Evolutionary conservation across 495 filamentous ascomycete genomes (phyloP), one percentile per base, ranked within the genome.

Genomic region (Corynascus novoguineensis): DNA sequence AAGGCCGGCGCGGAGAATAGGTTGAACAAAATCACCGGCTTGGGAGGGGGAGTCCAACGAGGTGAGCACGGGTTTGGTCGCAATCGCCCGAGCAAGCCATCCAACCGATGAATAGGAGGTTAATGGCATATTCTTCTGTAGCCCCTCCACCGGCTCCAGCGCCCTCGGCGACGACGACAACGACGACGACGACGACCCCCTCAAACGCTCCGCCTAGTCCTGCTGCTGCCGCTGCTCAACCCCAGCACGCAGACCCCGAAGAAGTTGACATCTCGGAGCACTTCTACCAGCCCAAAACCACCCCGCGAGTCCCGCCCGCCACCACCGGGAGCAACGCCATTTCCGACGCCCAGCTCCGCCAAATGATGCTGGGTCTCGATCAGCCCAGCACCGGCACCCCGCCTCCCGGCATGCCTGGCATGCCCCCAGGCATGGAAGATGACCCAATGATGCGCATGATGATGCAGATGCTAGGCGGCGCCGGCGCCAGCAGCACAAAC

Each of bases 1-100:
- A 85, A 82, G 62, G 88, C 86, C 54, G 88, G 86, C 49, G 93
- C 89, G 35, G 82, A 83, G 32, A 80, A 84, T 24, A 80, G 93
- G 59, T 76, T 99, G 54, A 85, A 91, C 57, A 88, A 84, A 63
- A 97, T 99, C 74, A 90, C 88, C 22, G 86, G 84, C 22, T 62
- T 90, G 44, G 86, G 83, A 34, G 88, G 89, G 50, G 81, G 88
- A 34, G 65, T 82, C n/a, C 71, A 68, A 44, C 62, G 71, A 64
- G 78, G 79, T 81, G 46, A 50, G n/a, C n/a, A n/a, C n/a, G n/a
- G n/a, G n/a, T n/a, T n/a, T n/a, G n/a, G n/a, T n/a, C n/a, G 12
- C 38, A 24, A 22, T 28, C 24, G n/a, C 21, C 27, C 4, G 11
- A n/a, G n/a, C n/a, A n/a, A n/a, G n/a, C n/a, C n/a, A n/a, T n/a